Evolutionary conservation across 768 basidiomycete species (phyloP).

Genomic region (Rhizopogon roseolus): DNA sequence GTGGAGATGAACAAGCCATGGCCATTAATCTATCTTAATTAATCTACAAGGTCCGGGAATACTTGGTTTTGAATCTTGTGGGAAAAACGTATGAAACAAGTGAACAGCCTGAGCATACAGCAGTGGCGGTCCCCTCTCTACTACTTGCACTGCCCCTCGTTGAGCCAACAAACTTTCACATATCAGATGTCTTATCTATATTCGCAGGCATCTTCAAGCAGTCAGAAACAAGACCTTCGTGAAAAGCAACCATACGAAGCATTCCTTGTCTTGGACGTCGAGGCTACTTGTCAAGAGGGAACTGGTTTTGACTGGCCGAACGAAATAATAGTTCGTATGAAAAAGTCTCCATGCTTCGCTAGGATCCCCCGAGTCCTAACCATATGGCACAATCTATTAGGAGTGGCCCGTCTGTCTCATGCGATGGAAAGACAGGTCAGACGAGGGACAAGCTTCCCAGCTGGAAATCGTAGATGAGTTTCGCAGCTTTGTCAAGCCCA

Average conservation of each 20-base stretch:
- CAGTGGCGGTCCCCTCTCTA: too few relatives aligned
- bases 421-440: conserved; percentile 66
- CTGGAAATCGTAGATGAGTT: conserved; percentile 79
- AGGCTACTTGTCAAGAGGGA: conserved; percentile 73
- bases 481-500: conserved; percentile 82
- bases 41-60: too few relatives aligned
- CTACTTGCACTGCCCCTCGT: neutral
- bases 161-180: neutral
- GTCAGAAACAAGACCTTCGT: conserved; percentile 9
- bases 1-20: too few relatives aligned
- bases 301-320: conserved; percentile 80
- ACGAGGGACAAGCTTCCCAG: conserved; percentile 43
- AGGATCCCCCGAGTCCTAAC: conserved; percentile 11
- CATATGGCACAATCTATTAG: conserved; percentile 32
- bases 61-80: too few relatives aligned
- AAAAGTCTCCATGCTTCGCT: neutral
- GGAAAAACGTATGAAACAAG: too few relatives aligned
- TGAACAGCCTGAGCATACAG: too few relatives aligned
- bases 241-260: conserved; percentile 58
- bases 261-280: conserved; percentile 87
- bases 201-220: neutral
- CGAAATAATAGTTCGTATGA: conserved; percentile 82
- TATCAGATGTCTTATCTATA: conserved; percentile 9
- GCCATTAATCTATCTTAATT: too few relatives aligned
- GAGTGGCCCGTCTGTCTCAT: conserved; percentile 93